These are phyloP conservation scores for Debaryomyces hansenii DNA, from an alignment of 805 yeast species.

Conservation along the genomic window DNA sequence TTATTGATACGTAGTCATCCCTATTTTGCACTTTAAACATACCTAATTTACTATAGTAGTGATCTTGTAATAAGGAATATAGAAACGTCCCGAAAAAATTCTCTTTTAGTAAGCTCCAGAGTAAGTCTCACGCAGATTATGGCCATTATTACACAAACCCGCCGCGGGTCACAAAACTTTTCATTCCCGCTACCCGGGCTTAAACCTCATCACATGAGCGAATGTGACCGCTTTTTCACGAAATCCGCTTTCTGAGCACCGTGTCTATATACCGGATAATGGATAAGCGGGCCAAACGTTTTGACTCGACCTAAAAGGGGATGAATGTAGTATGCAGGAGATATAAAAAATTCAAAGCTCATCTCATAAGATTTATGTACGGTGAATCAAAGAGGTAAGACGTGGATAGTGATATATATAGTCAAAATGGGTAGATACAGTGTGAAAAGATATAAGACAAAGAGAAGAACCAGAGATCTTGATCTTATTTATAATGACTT, in stretches of 20 bases:
- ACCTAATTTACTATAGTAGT: background rate
- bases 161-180: background rate
- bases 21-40: background rate
- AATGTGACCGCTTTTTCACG: background rate
- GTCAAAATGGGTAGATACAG: slow-evolving; percentile 79
- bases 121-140: background rate
- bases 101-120: slow-evolving; percentile 1
- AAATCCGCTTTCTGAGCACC: background rate
- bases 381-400: no score
- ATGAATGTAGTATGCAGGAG: background rate
- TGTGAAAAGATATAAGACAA: slow-evolving; percentile 84
- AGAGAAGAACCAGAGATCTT: slow-evolving; percentile 79
- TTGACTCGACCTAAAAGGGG: background rate
- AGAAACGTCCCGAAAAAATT: slow-evolving; percentile 1
- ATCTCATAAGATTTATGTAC: background rate
- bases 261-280: background rate
- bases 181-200: background rate
- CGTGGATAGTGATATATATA: background rate
- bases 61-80: background rate
- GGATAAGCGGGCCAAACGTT: no score
- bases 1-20: background rate
- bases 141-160: background rate
- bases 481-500: slow-evolving; percentile 83
- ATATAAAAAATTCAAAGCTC: background rate
- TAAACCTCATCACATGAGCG: background rate